Base-by-base conservation (phyloP, 192 early-diverging fungal genomes). In the Pilaira anomala region DNA sequence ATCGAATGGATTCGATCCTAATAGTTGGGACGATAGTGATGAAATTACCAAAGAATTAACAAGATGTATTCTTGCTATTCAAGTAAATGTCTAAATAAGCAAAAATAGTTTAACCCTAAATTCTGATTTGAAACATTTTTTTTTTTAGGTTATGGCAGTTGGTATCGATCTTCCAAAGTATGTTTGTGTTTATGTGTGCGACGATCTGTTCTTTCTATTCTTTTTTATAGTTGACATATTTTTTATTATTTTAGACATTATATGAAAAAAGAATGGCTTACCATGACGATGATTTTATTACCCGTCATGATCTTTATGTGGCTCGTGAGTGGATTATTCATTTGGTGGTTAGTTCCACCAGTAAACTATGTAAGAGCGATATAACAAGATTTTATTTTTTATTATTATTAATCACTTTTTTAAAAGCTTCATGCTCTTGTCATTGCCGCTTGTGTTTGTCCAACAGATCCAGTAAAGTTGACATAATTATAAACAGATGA, bases 281-380 rank as follows among this genome's bases (percentile, higher is more conserved):
- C 87, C 0, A 65, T 97, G 52, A 61, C 81, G 7, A 82, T 90
- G 57, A 79, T 95, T 58, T 78, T 92, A 22, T 70, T 90, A 3
- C 93, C 95, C 1, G 74, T 93, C 45, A 92, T 95, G 88, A 53
- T 85, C 6, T 72, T 74, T 8, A 93, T 92, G 89, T 96, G 91
- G 90, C 39, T 86, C 33, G 72, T 89, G 0, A 81, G 82, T 22
- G 86, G 85, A 1, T 63, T 87, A 0, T 73, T 89, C 7, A 80
- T 94, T 40, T 91, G 80, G 73, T 76, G 78, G 25, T n/a, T 85
- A 9, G 69, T 84, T 29, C 76, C 79, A 9, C 66, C 74, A 24
- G n/a, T 89, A 12, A 52, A 60, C 39, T 87, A 78, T 72, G 84
- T 85, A 78, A 74, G 79, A 33, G 22, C 6, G 12, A 7, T 56